Conservation (phyloP, 257 asterid genomes). For the Scutellaria baicalensis region DNA sequence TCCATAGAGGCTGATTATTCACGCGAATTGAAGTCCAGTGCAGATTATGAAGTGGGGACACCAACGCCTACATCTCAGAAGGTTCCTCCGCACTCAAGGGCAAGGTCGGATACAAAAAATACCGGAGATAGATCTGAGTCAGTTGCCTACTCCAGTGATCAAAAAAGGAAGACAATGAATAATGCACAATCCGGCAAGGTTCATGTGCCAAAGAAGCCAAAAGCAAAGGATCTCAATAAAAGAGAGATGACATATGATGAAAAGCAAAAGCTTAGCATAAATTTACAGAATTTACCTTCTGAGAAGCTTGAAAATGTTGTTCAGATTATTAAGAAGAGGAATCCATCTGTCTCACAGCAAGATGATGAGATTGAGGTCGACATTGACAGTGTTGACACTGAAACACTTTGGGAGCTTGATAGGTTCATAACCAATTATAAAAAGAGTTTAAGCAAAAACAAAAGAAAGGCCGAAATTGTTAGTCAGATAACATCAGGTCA, state of each 20-base stretch:
- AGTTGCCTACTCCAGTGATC: conserved; percentile 24
- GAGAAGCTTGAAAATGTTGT: conserved; percentile 86
- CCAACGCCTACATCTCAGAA: conserved; percentile 50
- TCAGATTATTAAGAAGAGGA: conserved; percentile 76
- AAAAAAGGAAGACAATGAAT: conserved; percentile 28
- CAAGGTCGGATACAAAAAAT: conserved; percentile 28
- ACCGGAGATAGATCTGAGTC: conserved; percentile 33
- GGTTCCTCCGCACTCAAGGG: conserved; percentile 32
- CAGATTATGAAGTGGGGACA: conserved; percentile 37
- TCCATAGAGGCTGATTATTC: conserved; percentile 49
- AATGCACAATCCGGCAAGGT: conserved; percentile 38
- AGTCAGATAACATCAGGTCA: conserved; percentile 27
- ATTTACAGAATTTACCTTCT: conserved; percentile 72
- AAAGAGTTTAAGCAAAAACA: conserved; percentile 73
- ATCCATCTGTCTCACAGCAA: conserved; percentile 62
- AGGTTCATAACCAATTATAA: conserved; percentile 74
- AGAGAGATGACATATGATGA: conserved; percentile 96
- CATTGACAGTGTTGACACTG: conserved; percentile 81
- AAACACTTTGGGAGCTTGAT: conserved; percentile 97
- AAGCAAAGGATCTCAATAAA: conserved; percentile 78
- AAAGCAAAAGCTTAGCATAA: conserved; percentile 73
- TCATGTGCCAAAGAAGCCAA: conserved; percentile 66
- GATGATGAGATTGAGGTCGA: conserved; percentile 95
- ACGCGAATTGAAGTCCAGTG: conserved; percentile 32
- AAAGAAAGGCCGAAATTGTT: conserved; percentile 48